Evolutionary conservation across 306 rosid genomes (phyloP), one percentile per base, ranked within the genome.

Genomic region (Spatholobus suberectus): DNA sequence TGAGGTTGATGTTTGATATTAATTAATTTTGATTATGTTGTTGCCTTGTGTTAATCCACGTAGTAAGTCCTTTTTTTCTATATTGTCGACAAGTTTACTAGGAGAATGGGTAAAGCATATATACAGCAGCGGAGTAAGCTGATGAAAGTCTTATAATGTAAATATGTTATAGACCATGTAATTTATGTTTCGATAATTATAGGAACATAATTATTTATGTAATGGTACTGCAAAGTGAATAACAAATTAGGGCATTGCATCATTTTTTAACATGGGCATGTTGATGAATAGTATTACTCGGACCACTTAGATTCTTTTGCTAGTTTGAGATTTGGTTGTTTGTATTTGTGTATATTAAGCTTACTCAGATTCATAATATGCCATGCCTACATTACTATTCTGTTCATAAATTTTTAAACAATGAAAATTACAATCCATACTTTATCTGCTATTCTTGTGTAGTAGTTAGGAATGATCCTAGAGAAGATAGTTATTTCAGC

Each of bases 401-500:
- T 8, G 44, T 54, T 81, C 61, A 27, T 18, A 26, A 26, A 58
- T 78, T 79, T 67, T 2, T 61, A 6, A 3, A 21, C 46, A 21
- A 41, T 40, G 75, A 44, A 21, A 75, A 27, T 23, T 59, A 38
- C 69, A 67, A 71, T 63, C 65, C 46, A 9, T 66, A 17, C 54
- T 83, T 17, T n/a, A n/a, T 70, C 47, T 63, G 35, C 54, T 77
- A 8, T 65, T 81, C 51, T n/a, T 77, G 65, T 84, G 77, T 76
- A 95, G 98, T 97, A 84, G 97, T 95, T 75, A 98, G 99, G 75
- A 95, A 93, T 81, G 99, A 95, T 83, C 99, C 99, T 7, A 81
- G 99, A 80, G 99, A 95, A 90, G 99, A 90, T 83, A 96, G 99
- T 11, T 93, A 95, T 90, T 95, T 95, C 91, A 93, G 98, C 87